Evolutionary conservation across 177 flowering plant species (phyloP), one percentile per base, ranked within the genome.

Genomic region (Tripterygium wilfordii): DNA sequence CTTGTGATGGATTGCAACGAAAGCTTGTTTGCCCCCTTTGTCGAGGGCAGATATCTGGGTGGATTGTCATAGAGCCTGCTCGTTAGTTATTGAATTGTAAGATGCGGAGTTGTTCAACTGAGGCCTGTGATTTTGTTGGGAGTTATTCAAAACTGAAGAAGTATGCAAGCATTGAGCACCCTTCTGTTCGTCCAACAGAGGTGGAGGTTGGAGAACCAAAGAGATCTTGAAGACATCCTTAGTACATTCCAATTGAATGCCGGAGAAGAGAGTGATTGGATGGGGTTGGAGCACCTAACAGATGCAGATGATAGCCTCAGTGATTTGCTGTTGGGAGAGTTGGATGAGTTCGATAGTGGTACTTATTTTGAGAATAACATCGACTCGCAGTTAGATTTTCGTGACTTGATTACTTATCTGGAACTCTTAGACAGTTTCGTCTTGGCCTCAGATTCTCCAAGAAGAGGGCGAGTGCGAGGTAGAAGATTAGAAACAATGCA

Each of bases 91-190:
- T 75, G 80, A 57, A 75, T 40, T 37, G 54, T 8, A 75, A 69
- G 44, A 6, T 49, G 38, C 64, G 75, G 24, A 63, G 58, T 28
- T 76, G 80, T 45, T 53, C 72, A 8, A 26, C 22, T n/a, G 72
- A 69, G 40, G 18, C 43, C 0, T 76, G 80, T 32, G 41, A 41
- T 10, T 76, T 72, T 28, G 17, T 10, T 18, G 80, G 80, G 13
- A 63, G 55, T 13, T 76, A 76, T 42, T 14, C 54, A 5, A 64
- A 76, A 17, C 64, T 72, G 13, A 61, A 70, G 51, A 67, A 59
- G 49, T 77, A 76, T 47, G 70, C 66, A 2, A 48, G 69, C 57
- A 20, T 12, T 5, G 62, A 58, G 23, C 80, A 76, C 58, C 75
- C 75, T 1, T 45, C 18, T 42, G 40, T 30, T 3, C 60, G 60